phyloP scores from a whole-genome alignment of 805 yeast genomes.

The Suhomyces kilbournensis region DNA sequence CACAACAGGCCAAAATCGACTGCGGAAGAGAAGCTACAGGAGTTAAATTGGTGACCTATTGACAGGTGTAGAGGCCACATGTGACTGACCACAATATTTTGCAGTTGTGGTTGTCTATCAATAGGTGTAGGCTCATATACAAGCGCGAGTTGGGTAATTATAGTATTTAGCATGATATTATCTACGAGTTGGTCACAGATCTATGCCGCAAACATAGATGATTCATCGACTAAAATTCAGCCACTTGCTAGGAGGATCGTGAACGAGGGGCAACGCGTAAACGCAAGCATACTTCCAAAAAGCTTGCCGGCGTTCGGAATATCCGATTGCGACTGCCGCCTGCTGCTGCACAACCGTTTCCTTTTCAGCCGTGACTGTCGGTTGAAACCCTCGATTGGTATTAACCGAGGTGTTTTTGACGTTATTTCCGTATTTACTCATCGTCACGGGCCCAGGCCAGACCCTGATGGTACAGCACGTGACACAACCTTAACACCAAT shows the following conservation, averaged over 20 bases:
- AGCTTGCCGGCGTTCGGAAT: not conserved
- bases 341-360: not conserved
- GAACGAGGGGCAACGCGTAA: not conserved
- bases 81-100: not conserved
- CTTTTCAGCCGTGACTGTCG: not conserved
- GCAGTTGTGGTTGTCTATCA: too few relatives aligned
- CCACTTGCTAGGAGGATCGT: not conserved
- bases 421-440: not conserved
- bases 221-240: not conserved
- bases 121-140: too few relatives aligned
- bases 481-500: too few relatives aligned
- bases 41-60: not conserved
- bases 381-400: not conserved
- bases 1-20: not conserved
- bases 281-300: not conserved
- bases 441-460: not conserved
- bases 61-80: not conserved
- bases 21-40: not conserved
- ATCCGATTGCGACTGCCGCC: not conserved
- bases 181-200: not conserved
- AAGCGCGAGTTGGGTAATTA: too few relatives aligned
- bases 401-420: not conserved
- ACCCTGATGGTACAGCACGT: not conserved
- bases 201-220: not conserved
- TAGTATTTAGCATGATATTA: too few relatives aligned